Evolutionary conservation across 2,329 filamentous ascomycete species (phyloP).

Genomic region (Ophiognomonia clavigignenti-juglandacearum): DNA sequence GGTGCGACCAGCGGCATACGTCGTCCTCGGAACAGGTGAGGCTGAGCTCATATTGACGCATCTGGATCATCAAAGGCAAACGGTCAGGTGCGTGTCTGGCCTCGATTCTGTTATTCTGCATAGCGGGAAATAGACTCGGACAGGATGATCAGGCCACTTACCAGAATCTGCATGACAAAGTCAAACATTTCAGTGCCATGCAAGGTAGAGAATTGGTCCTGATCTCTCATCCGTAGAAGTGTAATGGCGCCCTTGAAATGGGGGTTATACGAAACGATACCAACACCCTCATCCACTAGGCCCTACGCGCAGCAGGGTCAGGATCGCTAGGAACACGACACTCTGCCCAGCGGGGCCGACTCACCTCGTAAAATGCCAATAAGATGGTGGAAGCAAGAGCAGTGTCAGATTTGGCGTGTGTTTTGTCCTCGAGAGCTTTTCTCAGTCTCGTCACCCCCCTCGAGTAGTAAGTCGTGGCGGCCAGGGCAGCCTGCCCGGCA

Average conservation of each 20-base stretch:
- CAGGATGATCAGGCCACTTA: constrained; percentile 2
- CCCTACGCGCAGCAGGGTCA: constrained; percentile 3
- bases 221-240: constrained; percentile 1
- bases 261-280: constrained; percentile 2
- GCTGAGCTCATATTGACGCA: constrained; percentile 8
- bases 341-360: background rate
- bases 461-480: background rate
- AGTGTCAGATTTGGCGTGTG: constrained; percentile 1
- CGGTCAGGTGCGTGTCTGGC: background rate
- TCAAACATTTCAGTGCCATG: constrained; percentile 10
- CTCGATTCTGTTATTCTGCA: background rate
- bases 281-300: constrained; percentile 1
- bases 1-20: background rate
- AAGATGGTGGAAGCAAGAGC: constrained; percentile 8
- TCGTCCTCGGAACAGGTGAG: constrained; percentile 3
- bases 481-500: background rate
- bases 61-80: background rate
- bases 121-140: too few species aligned
- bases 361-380: constrained; percentile 7
- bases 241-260: constrained; percentile 6
- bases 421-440: constrained; percentile 1
- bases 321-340: background rate
- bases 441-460: background rate
- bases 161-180: constrained; percentile 6
- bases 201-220: constrained; percentile 5